A percentile compares a stretch with the other conserved stretches of the same genome.
Evolutionary conservation across 2,329 filamentous ascomycete species (phyloP).

Genomic region (Pseudogymnoascus sp.): DNA sequence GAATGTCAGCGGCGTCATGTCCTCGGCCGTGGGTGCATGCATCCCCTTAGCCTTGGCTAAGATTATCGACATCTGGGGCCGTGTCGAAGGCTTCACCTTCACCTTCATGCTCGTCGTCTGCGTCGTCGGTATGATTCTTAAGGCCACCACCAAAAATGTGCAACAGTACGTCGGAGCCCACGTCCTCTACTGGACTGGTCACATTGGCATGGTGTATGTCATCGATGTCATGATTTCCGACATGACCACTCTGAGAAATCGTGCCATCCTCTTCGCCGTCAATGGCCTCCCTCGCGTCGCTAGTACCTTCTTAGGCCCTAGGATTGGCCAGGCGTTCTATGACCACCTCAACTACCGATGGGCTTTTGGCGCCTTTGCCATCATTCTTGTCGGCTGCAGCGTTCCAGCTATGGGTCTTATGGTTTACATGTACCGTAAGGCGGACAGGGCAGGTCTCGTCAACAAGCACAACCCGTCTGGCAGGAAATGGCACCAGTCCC

Average conservation of each 20-base stretch:
- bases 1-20: conserved; percentile 21
- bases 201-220: conserved; percentile 37
- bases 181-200: conserved; percentile 47
- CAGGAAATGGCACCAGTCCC: background rate
- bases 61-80: conserved; percentile 42
- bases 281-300: conserved; percentile 37
- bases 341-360: conserved; percentile 10
- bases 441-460: background rate
- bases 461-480: background rate
- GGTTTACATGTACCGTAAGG: background rate
- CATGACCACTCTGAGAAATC: conserved; percentile 37
- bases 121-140: conserved; percentile 49
- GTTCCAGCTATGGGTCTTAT: background rate
- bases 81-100: conserved; percentile 39
- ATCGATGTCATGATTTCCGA: conserved; percentile 39
- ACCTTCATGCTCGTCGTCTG: conserved; percentile 30
- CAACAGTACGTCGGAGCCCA: conserved; percentile 49
- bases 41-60: conserved; percentile 39
- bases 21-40: background rate
- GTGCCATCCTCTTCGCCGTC: conserved; percentile 36
- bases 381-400: conserved; percentile 2
- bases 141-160: conserved; percentile 52
- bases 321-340: conserved; percentile 10
- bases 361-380: conserved; percentile 9
- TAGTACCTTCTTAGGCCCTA: conserved; percentile 37